These are phyloP conservation scores for Acanthamoeba castellanii DNA, from an alignment of 208 protist genomes.

Conservation along the genomic window DNA sequence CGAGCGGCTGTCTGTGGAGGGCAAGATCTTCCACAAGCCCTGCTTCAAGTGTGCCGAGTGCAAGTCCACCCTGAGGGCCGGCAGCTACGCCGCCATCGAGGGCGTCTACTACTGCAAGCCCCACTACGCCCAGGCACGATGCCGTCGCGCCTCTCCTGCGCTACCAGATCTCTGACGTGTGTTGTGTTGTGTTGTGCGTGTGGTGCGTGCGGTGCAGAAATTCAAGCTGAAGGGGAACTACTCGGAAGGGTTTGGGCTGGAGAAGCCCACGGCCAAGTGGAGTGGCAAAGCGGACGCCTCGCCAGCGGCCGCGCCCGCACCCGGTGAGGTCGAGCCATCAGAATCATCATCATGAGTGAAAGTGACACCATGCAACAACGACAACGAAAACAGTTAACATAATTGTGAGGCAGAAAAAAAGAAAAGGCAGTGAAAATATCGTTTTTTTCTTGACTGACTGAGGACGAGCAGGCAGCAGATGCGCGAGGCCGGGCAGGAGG, in stretches of 20 bases:
- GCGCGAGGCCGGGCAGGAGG: no score
- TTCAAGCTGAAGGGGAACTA: constrained; percentile 74
- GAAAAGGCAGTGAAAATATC: no score
- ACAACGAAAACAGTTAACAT: no score
- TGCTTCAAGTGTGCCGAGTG: constrained; percentile 66
- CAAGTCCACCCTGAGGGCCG: constrained; percentile 18
- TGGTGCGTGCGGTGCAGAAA: background rate
- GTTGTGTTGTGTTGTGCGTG: background rate
- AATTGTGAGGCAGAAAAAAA: no score
- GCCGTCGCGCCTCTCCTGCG: background rate
- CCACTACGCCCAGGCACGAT: constrained; percentile 50
- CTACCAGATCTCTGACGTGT: background rate
- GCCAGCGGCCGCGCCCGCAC: background rate
- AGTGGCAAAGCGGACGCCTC: background rate
- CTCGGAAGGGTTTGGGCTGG: constrained; percentile 42
- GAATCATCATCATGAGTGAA: background rate
- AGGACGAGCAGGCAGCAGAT: no score
- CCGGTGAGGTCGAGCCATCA: background rate
- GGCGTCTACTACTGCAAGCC: constrained; percentile 72
- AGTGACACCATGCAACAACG: no score
- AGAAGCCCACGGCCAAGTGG: constrained; percentile 66
- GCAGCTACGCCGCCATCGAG: constrained; percentile 46
- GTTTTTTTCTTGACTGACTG: no score
- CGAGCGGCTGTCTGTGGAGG: constrained; percentile 21
- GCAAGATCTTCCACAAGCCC: constrained; percentile 60